Conservation (phyloP, 163 green algal genomes). For the Chloroidium sp. region DNA sequence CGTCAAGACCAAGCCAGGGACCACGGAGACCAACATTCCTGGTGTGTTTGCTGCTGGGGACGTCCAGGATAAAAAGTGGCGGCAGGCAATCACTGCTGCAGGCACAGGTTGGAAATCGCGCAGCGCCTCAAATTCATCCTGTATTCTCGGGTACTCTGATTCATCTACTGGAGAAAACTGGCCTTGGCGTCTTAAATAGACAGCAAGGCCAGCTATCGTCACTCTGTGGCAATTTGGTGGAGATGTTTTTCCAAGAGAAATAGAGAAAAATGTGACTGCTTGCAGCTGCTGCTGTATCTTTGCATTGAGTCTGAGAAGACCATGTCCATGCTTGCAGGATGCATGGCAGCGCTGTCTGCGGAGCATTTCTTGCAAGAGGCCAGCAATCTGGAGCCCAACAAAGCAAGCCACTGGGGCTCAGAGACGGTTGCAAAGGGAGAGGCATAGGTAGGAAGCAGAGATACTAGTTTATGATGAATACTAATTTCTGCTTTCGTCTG, state of each 20-base stretch:
- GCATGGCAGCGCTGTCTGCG: conserved; percentile 82
- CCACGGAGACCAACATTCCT: conserved; percentile 22
- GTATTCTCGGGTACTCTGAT: neutral
- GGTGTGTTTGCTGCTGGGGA: conserved; percentile 88
- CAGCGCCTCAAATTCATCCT: neutral
- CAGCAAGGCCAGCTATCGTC: neutral
- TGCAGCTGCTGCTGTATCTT: neutral
- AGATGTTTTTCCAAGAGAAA: neutral
- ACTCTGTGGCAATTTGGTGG: neutral
- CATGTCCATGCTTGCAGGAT: conserved; percentile 34
- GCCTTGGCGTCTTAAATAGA: neutral
- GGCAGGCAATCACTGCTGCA: conserved; percentile 94
- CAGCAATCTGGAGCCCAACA: neutral
- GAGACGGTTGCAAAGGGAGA: too few species aligned
- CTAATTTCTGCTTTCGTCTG: too few species aligned
- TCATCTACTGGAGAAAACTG: neutral
- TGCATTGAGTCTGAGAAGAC: neutral
- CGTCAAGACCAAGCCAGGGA: conserved; percentile 19
- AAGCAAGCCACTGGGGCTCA: too few species aligned
- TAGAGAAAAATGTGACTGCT: neutral
- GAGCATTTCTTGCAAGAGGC: conserved; percentile 56
- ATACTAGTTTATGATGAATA: too few species aligned
- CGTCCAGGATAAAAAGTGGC: conserved; percentile 85
- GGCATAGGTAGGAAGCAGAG: too few species aligned
- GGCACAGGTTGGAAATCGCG: conserved; percentile 12